phyloP scores from a whole-genome alignment of 306 rosid species.

The Lotus japonicus region DNA sequence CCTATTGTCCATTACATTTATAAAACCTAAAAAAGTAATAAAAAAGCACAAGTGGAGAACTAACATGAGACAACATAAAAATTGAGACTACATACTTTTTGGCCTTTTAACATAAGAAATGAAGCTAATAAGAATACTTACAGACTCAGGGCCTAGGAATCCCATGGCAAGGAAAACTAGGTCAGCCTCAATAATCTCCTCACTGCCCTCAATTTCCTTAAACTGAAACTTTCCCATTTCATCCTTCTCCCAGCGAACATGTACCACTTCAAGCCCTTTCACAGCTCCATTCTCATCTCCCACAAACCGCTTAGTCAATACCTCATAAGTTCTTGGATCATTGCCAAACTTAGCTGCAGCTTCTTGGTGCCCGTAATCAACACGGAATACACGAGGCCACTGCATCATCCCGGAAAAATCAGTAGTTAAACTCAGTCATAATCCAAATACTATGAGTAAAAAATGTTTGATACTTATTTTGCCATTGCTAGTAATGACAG shows the following conservation, averaged over 20 bases:
- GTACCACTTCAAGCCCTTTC: constrained; percentile 82
- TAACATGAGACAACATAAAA: no score
- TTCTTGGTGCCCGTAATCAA: constrained; percentile 97
- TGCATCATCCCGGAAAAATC: constrained; percentile 29
- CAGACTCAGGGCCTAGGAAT: constrained; percentile 96
- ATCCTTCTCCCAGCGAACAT: constrained; percentile 87
- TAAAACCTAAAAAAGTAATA: no score
- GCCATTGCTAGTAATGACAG: background rate
- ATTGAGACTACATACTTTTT: no score
- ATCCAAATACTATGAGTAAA: background rate
- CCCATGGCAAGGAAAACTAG: constrained; percentile 92
- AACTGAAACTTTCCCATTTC: constrained; percentile 70
- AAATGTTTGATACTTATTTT: background rate
- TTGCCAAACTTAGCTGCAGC: constrained; percentile 85
- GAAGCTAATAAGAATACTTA: constrained; percentile 31
- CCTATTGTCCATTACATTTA: no score
- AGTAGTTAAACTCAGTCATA: constrained; percentile 6
- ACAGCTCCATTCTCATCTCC: constrained; percentile 82
- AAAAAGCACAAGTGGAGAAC: no score
- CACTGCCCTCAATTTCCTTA: constrained; percentile 86
- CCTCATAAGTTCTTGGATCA: constrained; percentile 92
- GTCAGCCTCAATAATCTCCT: constrained; percentile 86
- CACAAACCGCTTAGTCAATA: constrained; percentile 80
- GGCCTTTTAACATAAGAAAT: no score
- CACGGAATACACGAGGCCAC: constrained; percentile 97